A percentile compares a stretch with the other conserved stretches of the same genome.
Conservation (phyloP, 2,329 filamentous ascomycete genomes). For the Talaromyces sp. region DNA sequence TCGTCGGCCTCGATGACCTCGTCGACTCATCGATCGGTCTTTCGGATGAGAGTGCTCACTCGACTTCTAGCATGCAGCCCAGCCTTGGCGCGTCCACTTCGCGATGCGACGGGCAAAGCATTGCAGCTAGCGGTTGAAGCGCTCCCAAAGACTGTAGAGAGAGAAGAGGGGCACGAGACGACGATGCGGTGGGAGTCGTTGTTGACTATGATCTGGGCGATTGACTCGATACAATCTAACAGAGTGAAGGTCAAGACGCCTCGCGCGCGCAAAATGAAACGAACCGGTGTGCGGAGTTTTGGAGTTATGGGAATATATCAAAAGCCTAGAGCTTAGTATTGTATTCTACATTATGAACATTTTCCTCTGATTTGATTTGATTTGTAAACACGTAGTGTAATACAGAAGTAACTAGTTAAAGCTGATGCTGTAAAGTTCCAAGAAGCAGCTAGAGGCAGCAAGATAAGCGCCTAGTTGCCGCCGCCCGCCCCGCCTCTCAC, state of each 20-base stretch:
- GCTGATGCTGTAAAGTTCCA: not conserved
- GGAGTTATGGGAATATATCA: slow-evolving; percentile 32
- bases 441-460: not conserved
- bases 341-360: slow-evolving; percentile 13
- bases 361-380: not conserved
- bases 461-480: not conserved
- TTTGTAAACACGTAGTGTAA: not conserved
- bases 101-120: slow-evolving; percentile 53
- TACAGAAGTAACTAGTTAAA: not conserved
- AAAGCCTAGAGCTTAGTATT: slow-evolving; percentile 23
- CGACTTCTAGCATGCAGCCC: slow-evolving; percentile 52
- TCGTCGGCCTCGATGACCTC: slow-evolving; percentile 42
- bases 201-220: slow-evolving; percentile 46
- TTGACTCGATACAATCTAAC: slow-evolving; percentile 42
- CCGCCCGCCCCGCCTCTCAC: not conserved
- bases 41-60: slow-evolving; percentile 50
- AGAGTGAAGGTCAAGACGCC: slow-evolving; percentile 33
- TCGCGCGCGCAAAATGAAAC: slow-evolving; percentile 25
- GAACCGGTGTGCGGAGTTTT: slow-evolving; percentile 40
- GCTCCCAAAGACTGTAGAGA: slow-evolving; percentile 34
- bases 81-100: slow-evolving; percentile 53
- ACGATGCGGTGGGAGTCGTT: slow-evolving; percentile 44
- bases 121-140: slow-evolving; percentile 50
- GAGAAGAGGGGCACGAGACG: slow-evolving; percentile 27
- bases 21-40: slow-evolving; percentile 46